These are phyloP conservation scores for Strobilomyces echinocephalus DNA, from an alignment of 768 basidiomycete genomes.

Conservation along the genomic window DNA sequence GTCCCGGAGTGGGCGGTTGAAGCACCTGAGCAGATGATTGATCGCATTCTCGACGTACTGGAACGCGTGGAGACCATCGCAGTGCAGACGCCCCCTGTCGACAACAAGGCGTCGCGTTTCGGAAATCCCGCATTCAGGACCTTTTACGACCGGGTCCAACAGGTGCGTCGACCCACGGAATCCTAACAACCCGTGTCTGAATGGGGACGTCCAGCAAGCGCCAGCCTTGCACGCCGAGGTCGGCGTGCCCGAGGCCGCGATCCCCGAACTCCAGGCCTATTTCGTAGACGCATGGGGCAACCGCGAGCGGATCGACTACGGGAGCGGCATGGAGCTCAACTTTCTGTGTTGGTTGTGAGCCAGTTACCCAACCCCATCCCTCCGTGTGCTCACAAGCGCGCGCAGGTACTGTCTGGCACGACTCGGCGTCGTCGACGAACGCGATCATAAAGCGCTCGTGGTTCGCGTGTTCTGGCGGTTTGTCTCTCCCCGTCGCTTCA, in stretches of 20 bases:
- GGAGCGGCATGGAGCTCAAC: conserved; percentile 99
- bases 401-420: conserved; percentile 75
- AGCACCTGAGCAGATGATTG: conserved; percentile 49
- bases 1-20: not conserved
- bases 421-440: conserved; percentile 55
- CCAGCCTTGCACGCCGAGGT: conserved; percentile 57
- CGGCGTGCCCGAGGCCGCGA: conserved; percentile 51
- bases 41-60: conserved; percentile 58
- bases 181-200: too few species aligned
- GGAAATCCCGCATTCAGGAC: conserved; percentile 95
- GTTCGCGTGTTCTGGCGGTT: conserved; percentile 87
- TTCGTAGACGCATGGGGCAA: conserved; percentile 91
- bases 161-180: conserved; percentile 40
- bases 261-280: conserved; percentile 72
- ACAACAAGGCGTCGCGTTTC: conserved; percentile 88
- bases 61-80: conserved; percentile 63
- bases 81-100: conserved; percentile 72
- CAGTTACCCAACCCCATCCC: too few species aligned
- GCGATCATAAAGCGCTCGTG: conserved; percentile 73
- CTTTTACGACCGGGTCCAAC: conserved; percentile 78
- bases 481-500: not conserved
- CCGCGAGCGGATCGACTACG: conserved; percentile 89
- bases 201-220: conserved; percentile 39
- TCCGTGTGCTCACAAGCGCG: too few species aligned
- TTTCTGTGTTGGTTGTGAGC: conserved; percentile 94